Conservation (phyloP, 352 stramenopile species). For the Phytophthora pinifolia region DNA sequence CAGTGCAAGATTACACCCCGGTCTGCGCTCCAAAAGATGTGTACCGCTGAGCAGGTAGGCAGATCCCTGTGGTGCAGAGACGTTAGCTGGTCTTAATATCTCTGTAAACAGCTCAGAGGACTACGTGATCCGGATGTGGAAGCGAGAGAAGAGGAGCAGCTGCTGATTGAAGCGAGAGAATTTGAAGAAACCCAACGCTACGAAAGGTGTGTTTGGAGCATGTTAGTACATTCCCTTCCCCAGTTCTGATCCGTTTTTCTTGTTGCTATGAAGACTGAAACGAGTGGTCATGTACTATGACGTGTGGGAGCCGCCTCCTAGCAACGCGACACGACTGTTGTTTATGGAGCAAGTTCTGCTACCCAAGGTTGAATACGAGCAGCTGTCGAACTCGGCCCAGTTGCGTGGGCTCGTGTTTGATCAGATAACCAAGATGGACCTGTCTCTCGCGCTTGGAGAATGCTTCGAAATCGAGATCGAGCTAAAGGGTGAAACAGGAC, state of each 20-base stretch:
- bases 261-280: slow-evolving; percentile 47
- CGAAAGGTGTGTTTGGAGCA: slow-evolving; percentile 42
- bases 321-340: slow-evolving; percentile 60
- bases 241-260: slow-evolving; percentile 1
- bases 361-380: slow-evolving; percentile 69
- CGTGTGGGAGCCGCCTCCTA: slow-evolving; percentile 86
- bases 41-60: slow-evolving; percentile 39
- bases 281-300: slow-evolving; percentile 83
- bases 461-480: slow-evolving; percentile 87
- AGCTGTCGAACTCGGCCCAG: slow-evolving; percentile 59
- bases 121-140: slow-evolving; percentile 49
- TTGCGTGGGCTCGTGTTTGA: slow-evolving; percentile 78
- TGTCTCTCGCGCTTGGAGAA: slow-evolving; percentile 77
- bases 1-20: slow-evolving; percentile 42
- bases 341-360: slow-evolving; percentile 90
- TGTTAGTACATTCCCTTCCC: not conserved
- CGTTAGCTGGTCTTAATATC: slow-evolving; percentile 10
- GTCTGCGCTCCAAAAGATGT: slow-evolving; percentile 60
- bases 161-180: slow-evolving; percentile 48
- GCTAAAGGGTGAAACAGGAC: slow-evolving; percentile 40
- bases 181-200: slow-evolving; percentile 56
- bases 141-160: slow-evolving; percentile 43
- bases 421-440: slow-evolving; percentile 84
- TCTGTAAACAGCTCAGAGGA: slow-evolving; percentile 38
- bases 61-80: not conserved